Base-by-base conservation (phyloP, 2,329 filamentous ascomycete species). In the Fusarium piperis region DNA sequence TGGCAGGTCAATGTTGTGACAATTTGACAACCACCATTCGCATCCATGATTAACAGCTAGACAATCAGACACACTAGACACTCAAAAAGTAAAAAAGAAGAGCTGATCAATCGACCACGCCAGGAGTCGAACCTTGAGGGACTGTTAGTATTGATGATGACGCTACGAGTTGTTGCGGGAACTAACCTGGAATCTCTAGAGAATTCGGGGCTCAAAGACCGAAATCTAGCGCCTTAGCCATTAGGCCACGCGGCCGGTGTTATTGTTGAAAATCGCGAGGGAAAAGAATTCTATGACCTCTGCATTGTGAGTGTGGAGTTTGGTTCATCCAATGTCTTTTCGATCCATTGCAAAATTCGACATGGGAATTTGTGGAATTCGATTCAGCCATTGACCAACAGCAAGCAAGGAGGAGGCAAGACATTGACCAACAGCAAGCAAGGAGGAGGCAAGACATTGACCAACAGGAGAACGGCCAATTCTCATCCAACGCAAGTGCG, bases 191-290 rank as follows among this genome's bases (percentile, higher is more conserved):
- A 74, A 74, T 74, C 69, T 74, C 67, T 72, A 72, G 71, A 74
- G 71, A 64, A 33, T 64, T 59, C 32, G 53, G 44, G 39, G 41
- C 48, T 28, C 56, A 30, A 44, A 55, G 48, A 65, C 67, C 70
- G 67, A 74, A 73, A 73, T 71, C 65, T 73, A 72, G 71, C 70
- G 70, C 72, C 72, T 74, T 68, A 72, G 64, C 64, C 68, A 75
- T 75, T 69, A 75, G 70, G 68, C 69, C 73, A 72, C 73, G 68
- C 66, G 69, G 59, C 68, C 64, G 66, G 65, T 71, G 16, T 48
- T 48, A 9, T 30, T 28, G 44, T 48, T 48, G 63, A n/a, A 28
- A 46, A 3, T 6, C 11, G 1, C 6, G 12, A 53, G 1, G 35
- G n/a, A 33, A 41, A 60, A 44, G 12, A 44, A 38, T 18, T 28